phyloP scores from a whole-genome alignment of 1,284 basidiomycete species.

The Puccinia novopanici region DNA sequence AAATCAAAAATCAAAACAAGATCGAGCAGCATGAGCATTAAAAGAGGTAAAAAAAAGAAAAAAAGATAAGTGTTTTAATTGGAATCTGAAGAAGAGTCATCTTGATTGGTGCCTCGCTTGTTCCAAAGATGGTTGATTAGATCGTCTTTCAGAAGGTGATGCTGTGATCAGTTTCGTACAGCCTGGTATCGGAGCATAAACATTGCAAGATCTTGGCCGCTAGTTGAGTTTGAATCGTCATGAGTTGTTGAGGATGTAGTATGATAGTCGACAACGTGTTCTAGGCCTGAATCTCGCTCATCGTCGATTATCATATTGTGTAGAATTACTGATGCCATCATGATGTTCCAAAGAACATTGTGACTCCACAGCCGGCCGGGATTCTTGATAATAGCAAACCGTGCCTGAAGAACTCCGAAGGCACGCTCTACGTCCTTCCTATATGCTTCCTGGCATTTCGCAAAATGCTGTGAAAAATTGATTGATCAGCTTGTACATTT shows the following conservation, averaged over 20 bases:
- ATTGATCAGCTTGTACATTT: too few species aligned
- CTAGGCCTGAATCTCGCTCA: not conserved
- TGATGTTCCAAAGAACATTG: not conserved
- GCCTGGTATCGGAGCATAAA: conserved; percentile 3
- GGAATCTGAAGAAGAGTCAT: too few species aligned
- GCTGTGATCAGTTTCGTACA: not conserved
- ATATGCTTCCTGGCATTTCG: not conserved
- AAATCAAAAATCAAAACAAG: too few species aligned
- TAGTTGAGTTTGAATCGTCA: too few species aligned
- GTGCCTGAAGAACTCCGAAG: not conserved
- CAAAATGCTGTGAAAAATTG: too few species aligned
- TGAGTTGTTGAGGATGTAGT: too few species aligned
- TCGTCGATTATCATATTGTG: conserved; percentile 22
- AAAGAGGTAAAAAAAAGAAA: too few species aligned
- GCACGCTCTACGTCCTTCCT: not conserved
- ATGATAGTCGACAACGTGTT: not conserved
- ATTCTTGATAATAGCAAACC: not conserved
- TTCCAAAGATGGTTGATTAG: conserved; percentile 23
- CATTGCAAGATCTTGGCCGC: not conserved
- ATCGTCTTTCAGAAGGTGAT: conserved; percentile 1
- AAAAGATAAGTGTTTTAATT: too few species aligned
- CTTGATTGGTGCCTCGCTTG: not conserved
- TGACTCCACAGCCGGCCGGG: not conserved
- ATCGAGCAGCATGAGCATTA: too few species aligned
- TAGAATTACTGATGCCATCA: not conserved